Evolutionary conservation across 2,329 filamentous ascomycete genomes (phyloP).

Genomic region (Fusarium sp.): DNA sequence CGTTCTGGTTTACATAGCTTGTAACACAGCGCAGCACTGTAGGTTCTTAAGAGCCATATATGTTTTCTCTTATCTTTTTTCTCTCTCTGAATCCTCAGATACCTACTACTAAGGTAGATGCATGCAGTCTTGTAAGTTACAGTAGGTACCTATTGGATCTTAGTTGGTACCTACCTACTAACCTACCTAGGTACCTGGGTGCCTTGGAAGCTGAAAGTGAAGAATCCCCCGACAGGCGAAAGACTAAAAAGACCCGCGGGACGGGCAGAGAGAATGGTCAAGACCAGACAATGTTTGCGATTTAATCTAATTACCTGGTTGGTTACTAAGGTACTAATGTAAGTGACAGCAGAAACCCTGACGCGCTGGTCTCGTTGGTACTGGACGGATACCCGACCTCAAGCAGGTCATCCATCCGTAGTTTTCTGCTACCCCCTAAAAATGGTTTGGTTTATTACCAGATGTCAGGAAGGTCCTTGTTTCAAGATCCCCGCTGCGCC

Average conservation of each 20-base stretch:
- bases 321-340: background rate
- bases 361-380: background rate
- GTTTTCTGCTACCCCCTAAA: background rate
- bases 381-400: background rate
- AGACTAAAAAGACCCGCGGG: background rate
- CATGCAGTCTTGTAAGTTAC: background rate
- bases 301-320: background rate
- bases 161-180: no score
- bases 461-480: constrained; percentile 28
- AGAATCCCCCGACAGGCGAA: background rate
- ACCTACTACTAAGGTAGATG: no score
- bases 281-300: background rate
- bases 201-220: background rate
- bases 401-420: background rate
- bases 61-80: background rate
- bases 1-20: background rate
- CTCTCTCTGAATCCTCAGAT: background rate
- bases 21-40: background rate
- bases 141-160: background rate
- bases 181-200: background rate
- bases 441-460: constrained; percentile 18
- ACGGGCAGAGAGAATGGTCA: background rate
- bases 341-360: background rate
- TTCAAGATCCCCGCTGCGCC: constrained; percentile 32
- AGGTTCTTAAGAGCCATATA: background rate